phyloP scores from a whole-genome alignment of 1,284 basidiomycete species.

The Ceratobasidium sp. region DNA sequence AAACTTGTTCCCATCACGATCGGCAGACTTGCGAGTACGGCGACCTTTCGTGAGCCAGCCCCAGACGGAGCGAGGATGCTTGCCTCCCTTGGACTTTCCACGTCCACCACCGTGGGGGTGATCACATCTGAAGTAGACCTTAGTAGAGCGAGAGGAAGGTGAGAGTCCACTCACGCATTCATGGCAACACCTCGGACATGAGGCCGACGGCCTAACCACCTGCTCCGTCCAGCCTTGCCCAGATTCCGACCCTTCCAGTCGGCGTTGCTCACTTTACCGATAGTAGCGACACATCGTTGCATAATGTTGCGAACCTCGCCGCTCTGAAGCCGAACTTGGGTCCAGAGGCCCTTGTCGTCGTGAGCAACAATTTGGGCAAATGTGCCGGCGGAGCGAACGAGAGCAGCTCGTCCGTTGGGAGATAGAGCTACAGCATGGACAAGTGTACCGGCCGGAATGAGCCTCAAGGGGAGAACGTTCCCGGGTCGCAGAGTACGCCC shows the following conservation, averaged over 20 bases:
- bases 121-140: constrained; percentile 67
- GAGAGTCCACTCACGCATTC: constrained; percentile 78
- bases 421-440: constrained; percentile 88
- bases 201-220: constrained; percentile 91
- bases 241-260: constrained; percentile 87
- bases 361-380: constrained; percentile 85
- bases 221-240: constrained; percentile 90
- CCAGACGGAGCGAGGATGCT: constrained; percentile 89
- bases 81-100: constrained; percentile 97
- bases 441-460: constrained; percentile 92
- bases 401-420: constrained; percentile 79
- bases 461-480: constrained; percentile 90
- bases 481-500: constrained; percentile 88
- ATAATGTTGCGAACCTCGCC: constrained; percentile 92
- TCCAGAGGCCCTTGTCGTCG: constrained; percentile 74
- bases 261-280: constrained; percentile 93
- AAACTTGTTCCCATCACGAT: constrained; percentile 94
- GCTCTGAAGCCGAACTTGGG: constrained; percentile 87
- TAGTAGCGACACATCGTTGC: constrained; percentile 85
- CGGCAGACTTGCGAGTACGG: constrained; percentile 89
- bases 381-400: constrained; percentile 91
- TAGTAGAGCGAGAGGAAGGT: not conserved
- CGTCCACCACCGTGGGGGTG: constrained; percentile 99
- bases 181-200: constrained; percentile 96
- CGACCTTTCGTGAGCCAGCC: constrained; percentile 93